Base-by-base conservation (phyloP, 164 flowering plant species). In the Nymphaea colorata region DNA sequence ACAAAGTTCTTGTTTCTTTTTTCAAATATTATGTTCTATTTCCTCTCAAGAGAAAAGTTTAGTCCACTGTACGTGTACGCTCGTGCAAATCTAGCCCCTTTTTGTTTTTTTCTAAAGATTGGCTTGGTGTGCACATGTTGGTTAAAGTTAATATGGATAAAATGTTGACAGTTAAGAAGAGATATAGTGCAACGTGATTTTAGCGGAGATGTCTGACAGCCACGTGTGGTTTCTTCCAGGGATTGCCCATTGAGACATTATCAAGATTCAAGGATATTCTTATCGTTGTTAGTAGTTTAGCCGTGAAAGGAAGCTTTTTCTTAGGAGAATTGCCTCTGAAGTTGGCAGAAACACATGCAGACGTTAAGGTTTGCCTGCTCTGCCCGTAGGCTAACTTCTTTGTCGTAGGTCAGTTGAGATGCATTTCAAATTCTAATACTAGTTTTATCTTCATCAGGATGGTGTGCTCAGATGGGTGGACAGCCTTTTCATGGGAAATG, bases 271-370 rank as follows among this genome's bases (percentile, higher is more conserved):
- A 84, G 71, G 88, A 90, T 65, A 73, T 85, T 72, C 69, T 93
- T 71, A 64, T 60, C 18, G 17, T 68, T 68, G 81, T 86, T 44
- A 72, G 96, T 72, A 76, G 81, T 80, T 83, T 89, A 73, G 94
- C 94, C 55, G 77, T 76, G 81, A 86, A 89, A 67, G 88, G 86
- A 18, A 75, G 82, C 73, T 67, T 82, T 64, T 78, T 93, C 67
- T 12, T 86, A 14, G 97, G 98, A 64, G 97, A 90, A 79, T 68
- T 90, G 71, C 94, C 98, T 67, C 66, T 72, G 57, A 78, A 84
- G 84, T 69, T 86, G 51, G 79, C 79, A 41, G 85, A 82, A 77
- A 80, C 86, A 70, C 86, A 84, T 66, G 17, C 71, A 60, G 82
- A 76, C 44, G 61, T n/a, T 17, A 71, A 82, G 85, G 89, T 84